These are phyloP conservation scores for Acer negundo DNA, from an alignment of 345 rosid species.

Conservation along the genomic window DNA sequence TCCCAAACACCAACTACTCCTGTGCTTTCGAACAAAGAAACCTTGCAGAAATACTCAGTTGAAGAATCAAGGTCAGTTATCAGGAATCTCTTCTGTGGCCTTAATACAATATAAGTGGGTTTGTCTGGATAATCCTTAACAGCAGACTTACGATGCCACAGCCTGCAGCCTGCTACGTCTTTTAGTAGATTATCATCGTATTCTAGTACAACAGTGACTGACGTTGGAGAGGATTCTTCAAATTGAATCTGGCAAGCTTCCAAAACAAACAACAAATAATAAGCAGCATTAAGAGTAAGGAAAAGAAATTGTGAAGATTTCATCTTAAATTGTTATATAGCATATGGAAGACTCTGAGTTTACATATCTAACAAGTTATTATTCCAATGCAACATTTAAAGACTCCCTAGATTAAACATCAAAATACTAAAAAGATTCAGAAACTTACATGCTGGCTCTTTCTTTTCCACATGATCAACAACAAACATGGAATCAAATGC, in stretches of 20 bases:
- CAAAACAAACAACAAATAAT: background rate
- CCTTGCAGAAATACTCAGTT: constrained; percentile 43
- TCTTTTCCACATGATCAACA: constrained; percentile 18
- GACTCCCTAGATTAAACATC: background rate
- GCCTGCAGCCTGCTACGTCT: constrained; percentile 45
- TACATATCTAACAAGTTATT: too few species aligned
- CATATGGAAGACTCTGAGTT: too few species aligned
- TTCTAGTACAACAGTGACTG: constrained; percentile 37
- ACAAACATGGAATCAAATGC: constrained; percentile 41
- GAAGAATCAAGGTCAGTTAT: constrained; percentile 37
- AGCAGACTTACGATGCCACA: constrained; percentile 49
- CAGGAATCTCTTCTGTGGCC: constrained; percentile 42
- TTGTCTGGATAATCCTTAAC: constrained; percentile 41
- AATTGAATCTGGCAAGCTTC: constrained; percentile 47
- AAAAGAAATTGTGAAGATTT: background rate
- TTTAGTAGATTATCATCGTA: constrained; percentile 25
- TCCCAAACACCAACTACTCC: constrained; percentile 39
- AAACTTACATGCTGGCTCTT: constrained; percentile 42
- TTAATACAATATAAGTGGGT: constrained; percentile 33
- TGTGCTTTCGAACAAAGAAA: constrained; percentile 35
- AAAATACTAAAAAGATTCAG: constrained; percentile 9
- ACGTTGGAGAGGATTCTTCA: constrained; percentile 47
- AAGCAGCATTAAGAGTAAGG: background rate
- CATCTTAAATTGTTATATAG: constrained; percentile 10
- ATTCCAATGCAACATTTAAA: background rate